Conservation (phyloP, 768 basidiomycete genomes). For the Trametes villosa region DNA sequence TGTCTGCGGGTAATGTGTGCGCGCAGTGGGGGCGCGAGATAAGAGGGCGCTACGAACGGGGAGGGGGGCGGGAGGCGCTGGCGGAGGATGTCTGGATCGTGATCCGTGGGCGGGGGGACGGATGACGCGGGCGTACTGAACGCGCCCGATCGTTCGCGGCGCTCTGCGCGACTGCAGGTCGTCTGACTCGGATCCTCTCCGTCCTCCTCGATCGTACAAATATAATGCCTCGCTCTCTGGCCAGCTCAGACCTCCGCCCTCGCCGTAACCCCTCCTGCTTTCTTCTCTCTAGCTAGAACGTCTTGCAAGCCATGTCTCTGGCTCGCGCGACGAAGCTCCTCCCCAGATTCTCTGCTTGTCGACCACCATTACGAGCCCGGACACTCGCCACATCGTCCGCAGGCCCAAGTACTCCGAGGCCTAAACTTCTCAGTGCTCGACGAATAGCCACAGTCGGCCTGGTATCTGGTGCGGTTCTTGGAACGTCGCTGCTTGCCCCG, state of each 20-base stretch:
- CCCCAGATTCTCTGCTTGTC: not conserved
- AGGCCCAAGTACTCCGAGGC: not conserved
- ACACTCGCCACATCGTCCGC: not conserved
- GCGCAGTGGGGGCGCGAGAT: not conserved
- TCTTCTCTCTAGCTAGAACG: not conserved
- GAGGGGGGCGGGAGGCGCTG: not conserved
- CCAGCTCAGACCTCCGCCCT: not conserved
- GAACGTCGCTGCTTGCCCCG: not conserved
- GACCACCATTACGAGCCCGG: not conserved
- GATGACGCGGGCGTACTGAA: not conserved
- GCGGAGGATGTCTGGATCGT: not conserved
- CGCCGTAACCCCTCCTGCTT: not conserved
- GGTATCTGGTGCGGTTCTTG: not conserved
- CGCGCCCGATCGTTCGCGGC: not conserved
- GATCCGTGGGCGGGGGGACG: not conserved
- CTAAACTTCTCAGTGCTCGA: not conserved
- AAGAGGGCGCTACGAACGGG: too few relatives aligned
- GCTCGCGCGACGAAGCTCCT: constrained; percentile 6
- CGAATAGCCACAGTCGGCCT: constrained; percentile 2
- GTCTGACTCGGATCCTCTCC: constrained; percentile 5
- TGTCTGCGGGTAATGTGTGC: not conserved
- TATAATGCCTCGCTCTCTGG: not conserved
- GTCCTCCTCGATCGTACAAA: not conserved
- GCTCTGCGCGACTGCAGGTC: not conserved
- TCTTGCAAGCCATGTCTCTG: constrained; percentile 7